Base-by-base conservation (phyloP, 1,284 basidiomycete species). In the Puccinia sorghi region DNA sequence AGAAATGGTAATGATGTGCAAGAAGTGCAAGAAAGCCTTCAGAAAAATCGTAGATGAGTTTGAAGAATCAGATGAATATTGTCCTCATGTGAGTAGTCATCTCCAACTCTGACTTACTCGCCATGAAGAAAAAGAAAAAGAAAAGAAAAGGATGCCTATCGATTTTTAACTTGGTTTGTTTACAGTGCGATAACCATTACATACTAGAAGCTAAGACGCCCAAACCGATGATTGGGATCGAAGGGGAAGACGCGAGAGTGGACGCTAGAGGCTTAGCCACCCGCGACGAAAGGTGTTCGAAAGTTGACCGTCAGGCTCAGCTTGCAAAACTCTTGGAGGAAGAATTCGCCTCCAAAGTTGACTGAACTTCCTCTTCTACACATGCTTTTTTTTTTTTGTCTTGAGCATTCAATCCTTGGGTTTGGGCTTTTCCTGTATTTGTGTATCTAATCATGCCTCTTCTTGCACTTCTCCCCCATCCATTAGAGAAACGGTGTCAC, bases 1-100 rank as follows among this genome's bases (percentile, higher is more conserved):
- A 61, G 96, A 98, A 86, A 94, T 99, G 93, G 87, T 87, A 0
- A 97, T 99, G 84, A 86, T 93, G 82, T 99, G 97, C 88, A 99
- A 99, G 86, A 97, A 97, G 86, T 99, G 97, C 87, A 92, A 92
- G 84, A 95, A 95, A 86, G 94, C 93, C 1, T 98, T 99, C 85
- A 86, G 96, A 80, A 98, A 99, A 86, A 93, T 97, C 85, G 93
- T 97, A 91, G 82, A 87, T 0, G 86, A 85, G 39, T 98, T 93
- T 84, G 97, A 99, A 83, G 94, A 97, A 84, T 92, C 92, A 81
- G 96, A 99, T 84, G 96, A 99, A 86, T 98, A 91, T 85, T 99
- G 97, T 84, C 96, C 97, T 0, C 92, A 97, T 85, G 82, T 72
- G 43, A 32, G 77, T 64, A 3, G 4, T 32, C 32, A 2, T 4